Conservation (phyloP, 1,284 basidiomycete species). For the Malassezia pachydermatis region DNA sequence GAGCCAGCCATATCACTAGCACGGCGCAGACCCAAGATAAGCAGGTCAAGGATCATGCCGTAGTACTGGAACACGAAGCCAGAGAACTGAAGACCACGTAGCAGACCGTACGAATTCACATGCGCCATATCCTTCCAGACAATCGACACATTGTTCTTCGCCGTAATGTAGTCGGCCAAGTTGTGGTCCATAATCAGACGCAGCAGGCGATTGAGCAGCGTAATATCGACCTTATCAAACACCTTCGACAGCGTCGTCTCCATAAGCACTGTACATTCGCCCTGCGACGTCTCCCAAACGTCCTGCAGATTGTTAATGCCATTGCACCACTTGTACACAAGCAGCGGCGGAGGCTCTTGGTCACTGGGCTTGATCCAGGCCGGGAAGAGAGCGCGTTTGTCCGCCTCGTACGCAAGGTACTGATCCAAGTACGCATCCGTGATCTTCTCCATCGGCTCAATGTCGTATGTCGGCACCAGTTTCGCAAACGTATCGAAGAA, state of each 20-base stretch:
- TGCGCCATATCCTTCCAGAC: slow-evolving; percentile 49
- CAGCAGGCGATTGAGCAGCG: slow-evolving; percentile 45
- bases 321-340: slow-evolving; percentile 49
- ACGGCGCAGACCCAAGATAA: slow-evolving; percentile 44
- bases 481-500: slow-evolving; percentile 48
- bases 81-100: slow-evolving; percentile 47
- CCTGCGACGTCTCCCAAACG: slow-evolving; percentile 45
- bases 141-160: slow-evolving; percentile 48
- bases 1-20: slow-evolving; percentile 47
- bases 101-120: slow-evolving; percentile 46
- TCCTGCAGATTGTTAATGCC: slow-evolving; percentile 46
- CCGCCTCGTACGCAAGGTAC: slow-evolving; percentile 47
- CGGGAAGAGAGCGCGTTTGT: slow-evolving; percentile 48
- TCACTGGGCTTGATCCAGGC: slow-evolving; percentile 49
- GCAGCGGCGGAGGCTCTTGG: slow-evolving; percentile 44
- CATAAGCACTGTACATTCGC: slow-evolving; percentile 47
- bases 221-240: slow-evolving; percentile 47
- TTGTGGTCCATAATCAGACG: slow-evolving; percentile 49
- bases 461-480: slow-evolving; percentile 45
- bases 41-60: slow-evolving; percentile 44
- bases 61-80: slow-evolving; percentile 49
- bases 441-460: slow-evolving; percentile 49
- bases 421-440: slow-evolving; percentile 47
- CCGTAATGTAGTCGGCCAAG: slow-evolving; percentile 47
- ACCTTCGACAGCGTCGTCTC: slow-evolving; percentile 46